Conservation (phyloP, 371 early-diverging fungal genomes). For the Mucor mucedo region DNA sequence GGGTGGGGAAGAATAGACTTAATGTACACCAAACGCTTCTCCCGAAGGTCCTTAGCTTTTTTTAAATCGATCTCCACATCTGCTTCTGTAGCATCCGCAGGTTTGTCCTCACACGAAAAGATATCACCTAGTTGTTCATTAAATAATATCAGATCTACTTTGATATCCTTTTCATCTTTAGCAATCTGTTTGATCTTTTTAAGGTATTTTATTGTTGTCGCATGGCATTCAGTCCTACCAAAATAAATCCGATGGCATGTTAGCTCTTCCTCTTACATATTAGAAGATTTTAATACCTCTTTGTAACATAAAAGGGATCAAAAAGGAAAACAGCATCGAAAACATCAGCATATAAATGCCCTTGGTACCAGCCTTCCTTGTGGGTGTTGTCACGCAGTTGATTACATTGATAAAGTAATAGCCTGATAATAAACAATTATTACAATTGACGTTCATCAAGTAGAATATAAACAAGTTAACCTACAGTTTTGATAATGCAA, state of each 20-base stretch:
- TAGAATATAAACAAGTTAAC: constrained; percentile 3
- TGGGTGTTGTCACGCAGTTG: constrained; percentile 18
- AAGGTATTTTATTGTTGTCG: constrained; percentile 20
- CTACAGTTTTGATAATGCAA: constrained; percentile 22
- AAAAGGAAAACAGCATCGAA: constrained; percentile 24
- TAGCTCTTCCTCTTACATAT: constrained; percentile 1
- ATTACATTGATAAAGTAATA: constrained; percentile 16
- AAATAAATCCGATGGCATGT: constrained; percentile 3
- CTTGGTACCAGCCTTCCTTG: constrained; percentile 21
- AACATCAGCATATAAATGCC: constrained; percentile 20
- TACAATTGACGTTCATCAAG: not conserved
- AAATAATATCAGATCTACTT: constrained; percentile 16
- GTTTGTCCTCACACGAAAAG: constrained; percentile 24
- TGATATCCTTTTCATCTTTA: constrained; percentile 13
- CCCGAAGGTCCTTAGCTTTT: constrained; percentile 8
- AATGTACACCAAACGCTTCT: constrained; percentile 8
- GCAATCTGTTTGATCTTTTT: constrained; percentile 18
- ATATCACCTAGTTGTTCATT: constrained; percentile 18
- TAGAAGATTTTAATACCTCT: constrained; percentile 11
- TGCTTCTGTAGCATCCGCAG: constrained; percentile 12
- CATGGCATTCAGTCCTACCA: constrained; percentile 23
- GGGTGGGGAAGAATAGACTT: constrained; percentile 14
- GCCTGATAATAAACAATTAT: too few species aligned
- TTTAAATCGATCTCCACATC: constrained; percentile 16
- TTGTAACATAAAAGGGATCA: constrained; percentile 18